These are phyloP conservation scores for Mucor racemosus DNA, from an alignment of 371 early-diverging fungal species.

Conservation along the genomic window DNA sequence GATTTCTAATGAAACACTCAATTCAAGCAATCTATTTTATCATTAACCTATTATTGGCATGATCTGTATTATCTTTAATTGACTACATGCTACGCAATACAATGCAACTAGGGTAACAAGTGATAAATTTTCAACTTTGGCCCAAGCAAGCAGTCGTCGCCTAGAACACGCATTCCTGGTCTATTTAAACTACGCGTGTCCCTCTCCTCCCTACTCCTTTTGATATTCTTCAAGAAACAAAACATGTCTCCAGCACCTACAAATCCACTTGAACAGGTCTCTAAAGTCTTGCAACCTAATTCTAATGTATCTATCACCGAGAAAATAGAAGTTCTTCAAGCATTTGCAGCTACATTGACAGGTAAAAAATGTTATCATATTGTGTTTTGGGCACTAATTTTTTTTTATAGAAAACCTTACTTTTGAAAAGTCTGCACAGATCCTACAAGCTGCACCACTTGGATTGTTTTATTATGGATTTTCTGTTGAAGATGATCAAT, in stretches of 20 bases:
- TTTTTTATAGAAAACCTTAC: slow-evolving; percentile 15
- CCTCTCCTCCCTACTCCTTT: not conserved
- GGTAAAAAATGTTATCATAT: slow-evolving; percentile 19
- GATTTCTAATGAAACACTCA: too few relatives aligned
- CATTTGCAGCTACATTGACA: slow-evolving; percentile 35
- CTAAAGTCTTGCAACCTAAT: slow-evolving; percentile 29
- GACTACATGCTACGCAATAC: too few relatives aligned
- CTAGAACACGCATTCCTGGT: not conserved
- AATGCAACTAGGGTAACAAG: not conserved
- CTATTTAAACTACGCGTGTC: not conserved
- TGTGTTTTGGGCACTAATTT: too few relatives aligned
- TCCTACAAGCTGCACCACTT: slow-evolving; percentile 32
- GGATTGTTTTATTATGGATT: slow-evolving; percentile 37
- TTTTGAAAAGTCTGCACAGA: slow-evolving; percentile 31
- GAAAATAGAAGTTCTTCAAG: slow-evolving; percentile 33
- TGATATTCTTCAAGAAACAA: not conserved
- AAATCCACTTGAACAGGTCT: slow-evolving; percentile 31
- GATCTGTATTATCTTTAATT: too few relatives aligned
- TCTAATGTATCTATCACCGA: slow-evolving; percentile 25
- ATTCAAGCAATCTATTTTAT: too few relatives aligned
- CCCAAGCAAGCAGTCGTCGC: not conserved
- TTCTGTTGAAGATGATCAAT: slow-evolving; percentile 28
- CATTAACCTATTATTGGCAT: too few relatives aligned
- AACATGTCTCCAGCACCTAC: slow-evolving; percentile 30
- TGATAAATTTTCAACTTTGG: not conserved